phyloP scores from a whole-genome alignment of 768 basidiomycete species.

The Pleurotus platypus region DNA sequence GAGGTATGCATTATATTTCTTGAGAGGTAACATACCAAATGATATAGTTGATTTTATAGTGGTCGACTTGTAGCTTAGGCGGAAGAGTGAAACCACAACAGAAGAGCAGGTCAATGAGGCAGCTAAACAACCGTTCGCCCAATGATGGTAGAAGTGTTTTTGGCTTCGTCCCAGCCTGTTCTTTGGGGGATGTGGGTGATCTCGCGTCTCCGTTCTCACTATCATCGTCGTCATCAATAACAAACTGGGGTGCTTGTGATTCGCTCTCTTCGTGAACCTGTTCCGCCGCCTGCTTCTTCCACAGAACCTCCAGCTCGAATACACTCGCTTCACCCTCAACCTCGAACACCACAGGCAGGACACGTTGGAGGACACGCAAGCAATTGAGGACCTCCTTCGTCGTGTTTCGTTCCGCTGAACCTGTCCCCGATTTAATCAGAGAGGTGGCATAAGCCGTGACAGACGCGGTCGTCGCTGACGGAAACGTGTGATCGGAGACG shows the following conservation, averaged over 20 bases:
- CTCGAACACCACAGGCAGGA: constrained; percentile 89
- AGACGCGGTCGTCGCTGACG: constrained; percentile 49
- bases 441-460: constrained; percentile 68
- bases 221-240: constrained; percentile 83
- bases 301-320: constrained; percentile 80
- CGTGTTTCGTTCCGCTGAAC: constrained; percentile 55
- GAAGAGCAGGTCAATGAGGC: constrained; percentile 83
- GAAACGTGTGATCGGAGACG: constrained; percentile 78
- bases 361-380: constrained; percentile 82
- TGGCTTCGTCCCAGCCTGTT: background rate
- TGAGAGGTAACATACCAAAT: constrained; percentile 61
- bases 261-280: constrained; percentile 13
- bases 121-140: constrained; percentile 75
- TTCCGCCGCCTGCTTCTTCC: constrained; percentile 63
- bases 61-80: constrained; percentile 67
- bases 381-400: constrained; percentile 91
- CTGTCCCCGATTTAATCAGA: constrained; percentile 51
- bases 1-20: background rate
- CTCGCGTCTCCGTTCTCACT: constrained; percentile 36
- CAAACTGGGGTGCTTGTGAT: constrained; percentile 59
- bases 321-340: constrained; percentile 65
- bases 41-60: constrained; percentile 80
- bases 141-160: constrained; percentile 58
- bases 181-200: constrained; percentile 1
- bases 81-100: constrained; percentile 94